Evolutionary conservation across 805 yeast species (phyloP).

Genomic region (Saturnispora silvae): DNA sequence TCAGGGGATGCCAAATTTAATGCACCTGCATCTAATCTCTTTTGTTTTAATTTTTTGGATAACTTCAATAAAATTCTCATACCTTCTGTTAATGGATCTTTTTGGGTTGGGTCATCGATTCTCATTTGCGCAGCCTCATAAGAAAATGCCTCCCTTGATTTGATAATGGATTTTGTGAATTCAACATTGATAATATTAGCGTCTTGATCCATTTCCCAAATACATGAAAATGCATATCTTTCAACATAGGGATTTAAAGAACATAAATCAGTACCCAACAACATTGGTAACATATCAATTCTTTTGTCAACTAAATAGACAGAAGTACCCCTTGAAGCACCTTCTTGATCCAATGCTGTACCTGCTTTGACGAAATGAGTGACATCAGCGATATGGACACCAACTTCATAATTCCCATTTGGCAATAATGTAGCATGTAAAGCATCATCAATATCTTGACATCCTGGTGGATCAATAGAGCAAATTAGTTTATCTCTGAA

Average conservation of each 20-base stretch:
- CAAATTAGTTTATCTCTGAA: conserved; percentile 84
- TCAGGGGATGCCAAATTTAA: conserved; percentile 95
- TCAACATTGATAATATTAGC: conserved; percentile 75
- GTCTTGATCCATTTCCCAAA: conserved; percentile 87
- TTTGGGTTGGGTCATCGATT: conserved; percentile 67
- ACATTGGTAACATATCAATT: conserved; percentile 95
- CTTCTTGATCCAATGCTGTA: conserved; percentile 88
- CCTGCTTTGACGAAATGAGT: conserved; percentile 92
- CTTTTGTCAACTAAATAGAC: conserved; percentile 95
- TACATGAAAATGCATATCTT: conserved; percentile 86
- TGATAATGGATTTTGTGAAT: conserved; percentile 79
- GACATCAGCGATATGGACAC: conserved; percentile 98
- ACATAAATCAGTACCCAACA: conserved; percentile 91
- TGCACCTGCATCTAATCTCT: conserved; percentile 90
- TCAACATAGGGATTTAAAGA: conserved; percentile 93
- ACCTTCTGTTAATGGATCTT: conserved; percentile 79
- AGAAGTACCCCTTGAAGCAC: conserved; percentile 95
- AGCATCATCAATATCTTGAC: conserved; percentile 99
- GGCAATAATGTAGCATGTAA: conserved; percentile 76
- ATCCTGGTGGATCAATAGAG: conserved; percentile 94
- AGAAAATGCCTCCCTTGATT: conserved; percentile 88
- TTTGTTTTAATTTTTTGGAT: conserved; percentile 78
- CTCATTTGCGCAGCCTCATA: conserved; percentile 88
- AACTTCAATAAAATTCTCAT: conserved; percentile 72
- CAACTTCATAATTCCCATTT: conserved; percentile 93